Conservation (phyloP, 164 flowering plant genomes). For the Vitis amurensis region DNA sequence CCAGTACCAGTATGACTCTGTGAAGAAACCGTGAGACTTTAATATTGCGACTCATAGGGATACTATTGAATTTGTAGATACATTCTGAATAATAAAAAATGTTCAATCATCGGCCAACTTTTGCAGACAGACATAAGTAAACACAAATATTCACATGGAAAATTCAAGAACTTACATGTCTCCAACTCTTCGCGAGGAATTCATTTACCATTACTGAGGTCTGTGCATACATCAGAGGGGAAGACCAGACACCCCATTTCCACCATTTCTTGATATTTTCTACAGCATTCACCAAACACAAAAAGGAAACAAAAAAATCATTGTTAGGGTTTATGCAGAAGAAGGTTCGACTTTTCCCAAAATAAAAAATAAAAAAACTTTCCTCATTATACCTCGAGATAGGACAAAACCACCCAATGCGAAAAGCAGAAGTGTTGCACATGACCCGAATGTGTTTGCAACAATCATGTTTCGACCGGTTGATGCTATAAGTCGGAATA, state of each 20-base stretch:
- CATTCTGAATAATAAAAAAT: conserved; percentile 6
- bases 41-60: conserved; percentile 16
- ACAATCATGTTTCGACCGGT: conserved; percentile 21
- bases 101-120: neutral
- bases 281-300: too few relatives aligned
- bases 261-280: too few relatives aligned
- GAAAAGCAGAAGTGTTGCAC: conserved; percentile 11
- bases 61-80: conserved; percentile 6
- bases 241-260: too few relatives aligned
- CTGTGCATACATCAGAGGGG: too few relatives aligned
- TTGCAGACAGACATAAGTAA: neutral
- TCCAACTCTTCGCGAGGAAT: too few relatives aligned
- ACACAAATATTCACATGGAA: neutral
- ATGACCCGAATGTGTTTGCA: conserved; percentile 27
- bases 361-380: too few relatives aligned
- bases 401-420: conserved; percentile 26
- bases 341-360: neutral
- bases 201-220: too few relatives aligned
- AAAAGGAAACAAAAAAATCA: neutral
- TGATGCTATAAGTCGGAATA: conserved; percentile 28
- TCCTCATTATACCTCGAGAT: conserved; percentile 22
- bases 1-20: conserved; percentile 29
- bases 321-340: neutral
- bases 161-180: too few relatives aligned
- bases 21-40: conserved; percentile 22